Conservation (phyloP, 2,329 filamentous ascomycete genomes). For the Phialophora macrospora region DNA sequence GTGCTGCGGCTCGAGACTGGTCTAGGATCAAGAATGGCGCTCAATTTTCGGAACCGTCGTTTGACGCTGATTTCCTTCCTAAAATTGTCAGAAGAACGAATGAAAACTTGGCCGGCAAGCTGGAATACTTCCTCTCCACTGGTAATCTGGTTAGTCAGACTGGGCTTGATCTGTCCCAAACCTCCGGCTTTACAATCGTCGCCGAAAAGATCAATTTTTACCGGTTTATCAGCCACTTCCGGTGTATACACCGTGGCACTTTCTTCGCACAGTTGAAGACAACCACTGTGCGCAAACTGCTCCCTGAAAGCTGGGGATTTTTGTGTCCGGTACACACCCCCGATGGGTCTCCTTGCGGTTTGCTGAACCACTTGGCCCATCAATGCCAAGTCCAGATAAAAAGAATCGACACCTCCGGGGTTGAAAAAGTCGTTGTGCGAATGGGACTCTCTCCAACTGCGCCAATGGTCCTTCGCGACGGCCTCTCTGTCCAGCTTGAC, state of each 20-base stretch:
- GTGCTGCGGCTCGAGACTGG: conserved; percentile 60
- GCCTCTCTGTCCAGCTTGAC: conserved; percentile 86
- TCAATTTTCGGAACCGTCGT: conserved; percentile 74
- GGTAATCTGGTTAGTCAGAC: conserved; percentile 91
- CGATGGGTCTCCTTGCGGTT: conserved; percentile 90
- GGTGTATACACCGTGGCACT: conserved; percentile 97
- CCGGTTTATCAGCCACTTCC: conserved; percentile 97
- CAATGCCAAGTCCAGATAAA: conserved; percentile 89
- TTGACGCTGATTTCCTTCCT: conserved; percentile 76
- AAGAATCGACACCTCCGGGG: conserved; percentile 71
- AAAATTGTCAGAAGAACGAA: conserved; percentile 81
- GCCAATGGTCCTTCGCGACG: conserved; percentile 79
- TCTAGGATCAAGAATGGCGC: conserved; percentile 56
- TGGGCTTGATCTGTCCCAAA: conserved; percentile 91
- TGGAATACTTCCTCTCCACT: conserved; percentile 96
- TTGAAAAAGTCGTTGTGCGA: conserved; percentile 75
- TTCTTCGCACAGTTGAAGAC: conserved; percentile 99
- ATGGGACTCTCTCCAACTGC: conserved; percentile 78
- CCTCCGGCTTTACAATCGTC: conserved; percentile 92
- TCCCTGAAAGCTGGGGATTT: conserved; percentile 98
- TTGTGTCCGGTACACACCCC: conserved; percentile 96
- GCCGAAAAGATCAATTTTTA: conserved; percentile 99
- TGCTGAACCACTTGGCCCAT: conserved; percentile 93
- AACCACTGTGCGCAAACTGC: conserved; percentile 90
- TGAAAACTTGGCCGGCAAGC: conserved; percentile 81